Evolutionary conservation across 2,329 filamentous ascomycete genomes (phyloP), one percentile per base, ranked within the genome.

Genomic region (Anisogramma anomala): DNA sequence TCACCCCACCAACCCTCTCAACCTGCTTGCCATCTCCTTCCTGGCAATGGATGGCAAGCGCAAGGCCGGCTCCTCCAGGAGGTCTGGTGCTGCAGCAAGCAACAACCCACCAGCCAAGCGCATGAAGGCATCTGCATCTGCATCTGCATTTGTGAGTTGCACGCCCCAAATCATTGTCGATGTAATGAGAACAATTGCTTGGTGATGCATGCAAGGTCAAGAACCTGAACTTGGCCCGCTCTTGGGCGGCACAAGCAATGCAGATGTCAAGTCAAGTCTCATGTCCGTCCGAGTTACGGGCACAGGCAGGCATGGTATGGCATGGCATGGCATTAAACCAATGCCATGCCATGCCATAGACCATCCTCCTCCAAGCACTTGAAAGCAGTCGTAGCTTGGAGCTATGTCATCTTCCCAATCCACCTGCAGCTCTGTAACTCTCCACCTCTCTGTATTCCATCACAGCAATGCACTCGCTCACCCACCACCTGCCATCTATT

Each of bases 21-120:
- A 26, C 28, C 22, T 18, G 27, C 33, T 14, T 27, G 10, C 25
- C 32, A 18, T 13, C 11, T 5, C 13, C 14, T 9, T 6, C 25
- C 34, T 36, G 37, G 28, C 48, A 49, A 58, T 76, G 72, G 72
- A 76, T 49, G 64, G 63, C 55, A 76, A 76, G 60, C 68, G 72
- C 50, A 76, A 75, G 53, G 68, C 69, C 27, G 58, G 57, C 47
- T 55, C 58, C 50, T 55, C 56, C 37, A 68, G 67, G 53, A 65
- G 66, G 27, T 14, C 27, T 30, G 27, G 27, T 15, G 27, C 27
- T 31, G 44, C 60, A 34, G 70, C 74, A 43, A 58, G 59, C 43
- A 66, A 69, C 39, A 71, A 76, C 51, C 69, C 72, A 53, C 66
- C 67, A 41, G 60, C 67, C 6, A 77, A 77, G 62, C 66, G 72